These are phyloP conservation scores for Perilla frutescens DNA, from an alignment of 257 asterid species.

Conservation along the genomic window DNA sequence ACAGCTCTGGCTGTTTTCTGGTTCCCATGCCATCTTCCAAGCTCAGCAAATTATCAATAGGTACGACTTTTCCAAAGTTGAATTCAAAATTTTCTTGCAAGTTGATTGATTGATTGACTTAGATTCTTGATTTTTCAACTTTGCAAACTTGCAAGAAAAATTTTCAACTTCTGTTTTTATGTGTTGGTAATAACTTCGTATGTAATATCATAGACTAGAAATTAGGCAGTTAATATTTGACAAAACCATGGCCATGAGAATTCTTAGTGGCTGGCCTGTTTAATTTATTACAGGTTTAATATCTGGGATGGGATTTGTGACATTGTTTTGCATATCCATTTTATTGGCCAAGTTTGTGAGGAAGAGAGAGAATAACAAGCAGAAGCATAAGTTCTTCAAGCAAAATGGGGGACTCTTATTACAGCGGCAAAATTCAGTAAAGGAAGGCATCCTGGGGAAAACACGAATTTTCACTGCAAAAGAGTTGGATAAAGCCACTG, in stretches of 20 bases:
- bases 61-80: conserved; percentile 5
- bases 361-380: conserved; percentile 1
- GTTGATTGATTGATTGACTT: background rate
- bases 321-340: conserved; percentile 26
- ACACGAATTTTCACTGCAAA: conserved; percentile 16
- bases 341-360: background rate
- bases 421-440: conserved; percentile 2
- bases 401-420: conserved; percentile 17
- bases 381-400: background rate
- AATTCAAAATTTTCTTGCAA: background rate
- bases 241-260: no score
- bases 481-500: conserved; percentile 34
- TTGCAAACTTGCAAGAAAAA: no score
- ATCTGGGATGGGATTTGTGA: conserved; percentile 33
- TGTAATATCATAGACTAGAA: no score
- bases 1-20: conserved; percentile 25
- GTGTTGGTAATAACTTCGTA: no score
- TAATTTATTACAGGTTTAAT: conserved; percentile 30
- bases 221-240: no score
- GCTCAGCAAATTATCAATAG: conserved; percentile 34
- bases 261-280: no score
- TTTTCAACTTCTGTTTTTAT: no score
- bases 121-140: background rate
- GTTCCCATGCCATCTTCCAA: conserved; percentile 1
- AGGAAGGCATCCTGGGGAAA: conserved; percentile 23